Evolutionary conservation across 139 green algal genomes (phyloP).

Genomic region (Choricystis sp.): DNA sequence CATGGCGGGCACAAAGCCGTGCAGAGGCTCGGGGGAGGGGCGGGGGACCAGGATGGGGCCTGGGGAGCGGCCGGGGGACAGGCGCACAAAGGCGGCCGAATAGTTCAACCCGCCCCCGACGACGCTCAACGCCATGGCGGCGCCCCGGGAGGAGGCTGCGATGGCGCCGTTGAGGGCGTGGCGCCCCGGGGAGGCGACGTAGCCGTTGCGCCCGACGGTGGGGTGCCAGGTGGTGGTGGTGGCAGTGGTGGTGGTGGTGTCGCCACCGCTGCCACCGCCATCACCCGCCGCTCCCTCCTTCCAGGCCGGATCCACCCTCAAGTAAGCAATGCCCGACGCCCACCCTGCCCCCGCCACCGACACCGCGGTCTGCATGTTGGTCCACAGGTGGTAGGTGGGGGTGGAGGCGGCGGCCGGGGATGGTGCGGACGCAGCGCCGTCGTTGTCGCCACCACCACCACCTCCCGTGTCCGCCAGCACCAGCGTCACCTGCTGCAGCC

Average conservation of each 20-base stretch:
- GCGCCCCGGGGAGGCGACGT: neutral
- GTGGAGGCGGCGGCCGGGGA: too few relatives aligned
- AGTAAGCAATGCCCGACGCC: neutral
- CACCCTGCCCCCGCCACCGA: neutral
- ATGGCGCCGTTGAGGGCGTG: neutral
- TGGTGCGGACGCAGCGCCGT: too few relatives aligned
- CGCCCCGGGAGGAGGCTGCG: neutral
- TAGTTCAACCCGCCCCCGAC: neutral
- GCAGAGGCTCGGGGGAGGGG: neutral
- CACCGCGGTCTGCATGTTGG: neutral
- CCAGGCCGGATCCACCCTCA: neutral
- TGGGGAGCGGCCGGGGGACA: neutral
- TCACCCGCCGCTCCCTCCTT: too few relatives aligned
- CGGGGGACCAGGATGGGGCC: neutral
- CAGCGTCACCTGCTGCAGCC: neutral
- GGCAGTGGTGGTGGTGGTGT: too few relatives aligned
- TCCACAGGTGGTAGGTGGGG: too few relatives aligned
- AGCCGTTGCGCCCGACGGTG: neutral
- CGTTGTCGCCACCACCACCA: too few relatives aligned
- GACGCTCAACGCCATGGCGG: neutral
- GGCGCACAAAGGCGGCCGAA: neutral
- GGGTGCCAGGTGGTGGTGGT: neutral
- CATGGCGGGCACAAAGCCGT: neutral
- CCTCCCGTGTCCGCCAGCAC: too few relatives aligned
- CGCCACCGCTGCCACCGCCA: too few relatives aligned